Evolutionary conservation across 495 filamentous ascomycete genomes (phyloP).

Genomic region (Patellaria atrata): DNA sequence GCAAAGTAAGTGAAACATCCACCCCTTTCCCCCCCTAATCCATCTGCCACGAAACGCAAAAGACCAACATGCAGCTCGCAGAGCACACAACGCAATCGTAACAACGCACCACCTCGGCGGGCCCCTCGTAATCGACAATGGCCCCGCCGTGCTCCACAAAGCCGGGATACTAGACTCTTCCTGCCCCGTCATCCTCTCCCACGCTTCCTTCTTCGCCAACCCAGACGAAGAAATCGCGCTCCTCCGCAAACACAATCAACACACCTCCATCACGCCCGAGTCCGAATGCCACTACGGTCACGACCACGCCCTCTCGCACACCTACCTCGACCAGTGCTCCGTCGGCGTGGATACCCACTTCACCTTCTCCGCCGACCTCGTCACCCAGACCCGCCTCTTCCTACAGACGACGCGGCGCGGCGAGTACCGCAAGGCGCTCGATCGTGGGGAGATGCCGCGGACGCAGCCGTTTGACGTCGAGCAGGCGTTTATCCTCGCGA

Average conservation of each 20-base stretch:
- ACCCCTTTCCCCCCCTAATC: too few species aligned
- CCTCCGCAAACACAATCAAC: constrained; percentile 27
- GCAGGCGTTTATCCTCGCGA: constrained; percentile 37
- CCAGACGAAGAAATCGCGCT: constrained; percentile 20
- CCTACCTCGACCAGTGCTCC: constrained; percentile 29
- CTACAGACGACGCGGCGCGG: constrained; percentile 24
- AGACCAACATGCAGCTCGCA: too few species aligned
- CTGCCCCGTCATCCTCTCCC: too few species aligned
- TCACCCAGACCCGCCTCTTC: constrained; percentile 32
- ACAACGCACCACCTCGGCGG: too few species aligned
- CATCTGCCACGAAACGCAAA: too few species aligned
- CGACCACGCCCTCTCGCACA: constrained; percentile 23
- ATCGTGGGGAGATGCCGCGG: constrained; percentile 25
- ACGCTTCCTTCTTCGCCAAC: too few species aligned
- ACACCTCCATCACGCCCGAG: constrained; percentile 34
- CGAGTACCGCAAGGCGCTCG: constrained; percentile 27
- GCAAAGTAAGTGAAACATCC: too few species aligned
- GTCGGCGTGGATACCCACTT: constrained; percentile 35
- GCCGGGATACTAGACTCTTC: too few species aligned
- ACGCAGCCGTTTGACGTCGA: constrained; percentile 32
- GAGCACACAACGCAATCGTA: too few species aligned
- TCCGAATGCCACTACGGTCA: constrained; percentile 35
- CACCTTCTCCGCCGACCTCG: constrained; percentile 31
- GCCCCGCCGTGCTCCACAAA: too few species aligned
- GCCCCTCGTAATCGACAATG: too few species aligned